phyloP scores from a whole-genome alignment of 2,329 filamentous ascomycete species.

The Aspergillus awamori region DNA sequence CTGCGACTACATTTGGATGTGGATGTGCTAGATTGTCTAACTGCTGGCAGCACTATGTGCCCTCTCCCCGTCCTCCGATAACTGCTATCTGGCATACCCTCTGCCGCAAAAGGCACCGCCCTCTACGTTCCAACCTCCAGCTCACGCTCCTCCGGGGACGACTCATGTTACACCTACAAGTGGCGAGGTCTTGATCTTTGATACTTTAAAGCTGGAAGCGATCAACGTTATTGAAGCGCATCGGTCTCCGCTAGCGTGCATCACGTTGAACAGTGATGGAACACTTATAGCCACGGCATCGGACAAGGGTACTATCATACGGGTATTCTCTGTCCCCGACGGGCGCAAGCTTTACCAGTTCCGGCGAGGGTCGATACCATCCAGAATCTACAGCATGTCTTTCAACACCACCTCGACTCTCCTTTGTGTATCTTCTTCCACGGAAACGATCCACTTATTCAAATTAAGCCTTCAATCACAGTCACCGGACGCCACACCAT shows the following conservation, averaged over 20 bases:
- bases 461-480: conserved; percentile 61
- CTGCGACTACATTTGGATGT: not conserved
- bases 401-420: conserved; percentile 94
- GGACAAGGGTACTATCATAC: conserved; percentile 95
- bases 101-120: conserved; percentile 68
- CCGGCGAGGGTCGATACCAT: conserved; percentile 90
- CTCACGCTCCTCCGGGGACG: conserved; percentile 77
- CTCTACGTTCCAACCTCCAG: conserved; percentile 61
- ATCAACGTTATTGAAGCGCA: conserved; percentile 96
- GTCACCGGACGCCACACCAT: conserved; percentile 30
- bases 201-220: conserved; percentile 84
- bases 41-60: conserved; percentile 73
- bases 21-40: conserved; percentile 16
- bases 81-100: conserved; percentile 94
- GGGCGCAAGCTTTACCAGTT: conserved; percentile 96
- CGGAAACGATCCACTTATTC: conserved; percentile 96
- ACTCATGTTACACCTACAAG: conserved; percentile 81
- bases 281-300: conserved; percentile 91
- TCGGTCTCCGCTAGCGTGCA: conserved; percentile 84
- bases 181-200: conserved; percentile 90
- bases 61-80: conserved; percentile 89
- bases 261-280: conserved; percentile 89
- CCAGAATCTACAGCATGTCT: conserved; percentile 97
- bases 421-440: conserved; percentile 92
- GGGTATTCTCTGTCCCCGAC: conserved; percentile 88